These are phyloP conservation scores for Cytospora paraplurivora DNA, from an alignment of 2,329 filamentous ascomycete species.

Conservation along the genomic window DNA sequence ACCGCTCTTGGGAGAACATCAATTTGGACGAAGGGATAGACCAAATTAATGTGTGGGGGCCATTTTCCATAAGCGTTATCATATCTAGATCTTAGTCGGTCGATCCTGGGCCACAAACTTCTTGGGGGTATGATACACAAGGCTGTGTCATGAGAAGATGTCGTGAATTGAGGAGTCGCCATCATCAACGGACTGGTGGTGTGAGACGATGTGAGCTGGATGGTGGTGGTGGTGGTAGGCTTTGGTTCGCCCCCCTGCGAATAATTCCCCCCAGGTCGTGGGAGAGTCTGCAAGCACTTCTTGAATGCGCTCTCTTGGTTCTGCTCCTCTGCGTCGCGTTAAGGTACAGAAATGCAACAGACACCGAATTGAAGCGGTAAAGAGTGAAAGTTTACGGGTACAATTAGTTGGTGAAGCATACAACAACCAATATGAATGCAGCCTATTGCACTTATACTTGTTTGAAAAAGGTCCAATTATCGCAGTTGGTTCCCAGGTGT, in stretches of 20 bases:
- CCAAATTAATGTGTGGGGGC: constrained; percentile 67
- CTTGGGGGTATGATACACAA: constrained; percentile 60
- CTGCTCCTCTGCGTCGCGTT: background rate
- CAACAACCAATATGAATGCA: background rate
- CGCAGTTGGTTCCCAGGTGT: background rate
- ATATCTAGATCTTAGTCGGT: constrained; percentile 61
- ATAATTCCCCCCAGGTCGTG: background rate
- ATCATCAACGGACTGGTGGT: background rate
- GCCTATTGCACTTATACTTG: background rate
- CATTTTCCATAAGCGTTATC: constrained; percentile 63
- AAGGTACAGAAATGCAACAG: background rate
- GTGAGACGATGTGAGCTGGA: background rate
- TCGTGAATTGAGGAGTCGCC: background rate
- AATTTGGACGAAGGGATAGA: constrained; percentile 64
- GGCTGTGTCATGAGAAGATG: constrained; percentile 57
- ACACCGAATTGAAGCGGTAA: background rate
- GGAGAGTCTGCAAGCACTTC: background rate
- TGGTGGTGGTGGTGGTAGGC: background rate
- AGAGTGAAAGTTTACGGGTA: background rate
- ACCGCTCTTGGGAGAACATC: constrained; percentile 49
- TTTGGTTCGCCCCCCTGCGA: background rate
- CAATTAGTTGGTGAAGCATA: background rate
- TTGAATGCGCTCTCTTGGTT: too few relatives aligned
- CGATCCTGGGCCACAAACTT: constrained; percentile 49
- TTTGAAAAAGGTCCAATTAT: background rate